Percentiles rank a stretch among this genome's conserved stretches.
These are phyloP conservation scores for Talaromyces sp. DNA, from an alignment of 2,329 filamentous ascomycete genomes.

Conservation along the genomic window DNA sequence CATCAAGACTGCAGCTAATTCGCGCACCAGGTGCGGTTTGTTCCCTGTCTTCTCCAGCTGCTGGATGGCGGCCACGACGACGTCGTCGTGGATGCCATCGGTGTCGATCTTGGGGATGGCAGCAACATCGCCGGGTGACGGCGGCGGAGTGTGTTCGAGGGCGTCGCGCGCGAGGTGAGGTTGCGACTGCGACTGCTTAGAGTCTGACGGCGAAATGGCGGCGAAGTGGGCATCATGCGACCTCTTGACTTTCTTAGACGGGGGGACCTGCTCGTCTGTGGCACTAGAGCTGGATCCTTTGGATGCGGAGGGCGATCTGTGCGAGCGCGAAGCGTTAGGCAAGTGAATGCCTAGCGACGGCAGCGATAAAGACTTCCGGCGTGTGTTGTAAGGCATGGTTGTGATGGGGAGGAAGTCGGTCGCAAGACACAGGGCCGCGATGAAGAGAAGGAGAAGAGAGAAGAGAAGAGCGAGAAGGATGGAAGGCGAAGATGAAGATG, in stretches of 20 bases:
- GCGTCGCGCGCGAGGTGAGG: slow-evolving; percentile 38
- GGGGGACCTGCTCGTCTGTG: slow-evolving; percentile 45
- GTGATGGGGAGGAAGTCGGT: background rate
- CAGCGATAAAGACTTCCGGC: slow-evolving; percentile 89
- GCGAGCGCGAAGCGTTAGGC: slow-evolving; percentile 51
- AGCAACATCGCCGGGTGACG: slow-evolving; percentile 56
- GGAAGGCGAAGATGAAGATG: background rate
- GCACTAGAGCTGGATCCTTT: slow-evolving; percentile 52
- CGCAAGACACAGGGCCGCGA: background rate
- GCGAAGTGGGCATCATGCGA: slow-evolving; percentile 55
- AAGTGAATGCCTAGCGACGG: slow-evolving; percentile 89
- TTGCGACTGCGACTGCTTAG: slow-evolving; percentile 8
- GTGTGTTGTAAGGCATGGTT: slow-evolving; percentile 88
- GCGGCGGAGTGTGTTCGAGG: slow-evolving; percentile 71
- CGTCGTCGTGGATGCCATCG: slow-evolving; percentile 85
- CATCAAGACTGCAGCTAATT: slow-evolving; percentile 75
- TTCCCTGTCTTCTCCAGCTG: slow-evolving; percentile 88
- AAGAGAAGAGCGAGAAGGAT: slow-evolving; percentile 6
- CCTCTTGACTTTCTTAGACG: slow-evolving; percentile 69
- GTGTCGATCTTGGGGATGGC: slow-evolving; percentile 61
- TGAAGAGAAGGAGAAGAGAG: slow-evolving; percentile 7
- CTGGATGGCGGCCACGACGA: slow-evolving; percentile 83
- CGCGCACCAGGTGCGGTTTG: slow-evolving; percentile 88
- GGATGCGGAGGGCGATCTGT: slow-evolving; percentile 56
- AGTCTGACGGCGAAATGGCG: slow-evolving; percentile 17